Conservation (phyloP, 1,284 basidiomycete species). For the Sanghuangporus sanghuang region DNA sequence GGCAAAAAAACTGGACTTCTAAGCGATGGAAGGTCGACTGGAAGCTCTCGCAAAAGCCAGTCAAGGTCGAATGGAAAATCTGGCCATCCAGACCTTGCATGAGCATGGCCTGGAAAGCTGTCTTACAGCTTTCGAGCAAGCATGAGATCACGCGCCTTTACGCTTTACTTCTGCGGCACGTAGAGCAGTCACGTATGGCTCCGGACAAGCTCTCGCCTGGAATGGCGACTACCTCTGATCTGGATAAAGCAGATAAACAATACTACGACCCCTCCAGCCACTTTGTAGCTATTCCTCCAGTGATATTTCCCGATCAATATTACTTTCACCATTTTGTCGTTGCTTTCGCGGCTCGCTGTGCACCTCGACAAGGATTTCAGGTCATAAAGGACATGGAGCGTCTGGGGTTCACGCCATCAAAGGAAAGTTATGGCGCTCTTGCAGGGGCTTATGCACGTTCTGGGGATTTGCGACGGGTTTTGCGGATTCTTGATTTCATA, state of each 20-base stretch:
- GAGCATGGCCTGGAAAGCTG: slow-evolving; percentile 12
- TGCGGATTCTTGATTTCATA: slow-evolving; percentile 3
- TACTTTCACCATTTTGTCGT: slow-evolving; percentile 15
- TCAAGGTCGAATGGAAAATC: slow-evolving; percentile 8
- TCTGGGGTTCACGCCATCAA: neutral
- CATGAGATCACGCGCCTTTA: slow-evolving; percentile 14
- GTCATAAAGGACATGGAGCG: slow-evolving; percentile 14
- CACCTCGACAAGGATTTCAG: neutral
- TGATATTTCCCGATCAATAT: slow-evolving; percentile 1
- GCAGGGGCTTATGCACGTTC: slow-evolving; percentile 17
- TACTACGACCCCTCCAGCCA: neutral
- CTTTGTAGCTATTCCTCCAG: neutral
- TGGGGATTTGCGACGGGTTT: slow-evolving; percentile 10
- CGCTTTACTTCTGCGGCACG: neutral
- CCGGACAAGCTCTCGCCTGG: neutral
- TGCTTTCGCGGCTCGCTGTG: slow-evolving; percentile 12
- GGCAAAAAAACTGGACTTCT: neutral
- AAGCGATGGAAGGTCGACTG: neutral
- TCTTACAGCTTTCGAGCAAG: slow-evolving; percentile 7
- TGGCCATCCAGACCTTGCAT: slow-evolving; percentile 10
- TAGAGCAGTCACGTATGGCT: neutral
- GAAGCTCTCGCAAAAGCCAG: neutral
- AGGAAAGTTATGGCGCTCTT: slow-evolving; percentile 10
- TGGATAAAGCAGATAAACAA: neutral
- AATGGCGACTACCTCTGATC: neutral